These are phyloP conservation scores for Tulasnella sp. DNA, from an alignment of 768 basidiomycete species.

Conservation along the genomic window DNA sequence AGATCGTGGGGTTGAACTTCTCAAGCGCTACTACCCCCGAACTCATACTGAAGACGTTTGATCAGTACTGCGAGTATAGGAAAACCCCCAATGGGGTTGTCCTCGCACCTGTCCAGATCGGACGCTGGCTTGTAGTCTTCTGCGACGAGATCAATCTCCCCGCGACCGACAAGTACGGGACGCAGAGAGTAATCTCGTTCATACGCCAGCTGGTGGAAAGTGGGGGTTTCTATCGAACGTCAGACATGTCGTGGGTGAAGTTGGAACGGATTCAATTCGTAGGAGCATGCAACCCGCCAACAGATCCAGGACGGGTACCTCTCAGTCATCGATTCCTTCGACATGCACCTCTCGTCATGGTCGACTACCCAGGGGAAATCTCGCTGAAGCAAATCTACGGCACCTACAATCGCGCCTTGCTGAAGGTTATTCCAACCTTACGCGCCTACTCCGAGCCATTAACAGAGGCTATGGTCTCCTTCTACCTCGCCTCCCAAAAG, in stretches of 20 bases:
- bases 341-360: slow-evolving; percentile 96
- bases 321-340: slow-evolving; percentile 94
- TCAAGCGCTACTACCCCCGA: slow-evolving; percentile 98
- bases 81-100: slow-evolving; percentile 98
- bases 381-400: slow-evolving; percentile 98
- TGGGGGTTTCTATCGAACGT: slow-evolving; percentile 88
- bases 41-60: slow-evolving; percentile 96
- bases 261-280: slow-evolving; percentile 99
- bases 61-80: slow-evolving; percentile 98
- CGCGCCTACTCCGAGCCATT: slow-evolving; percentile 88
- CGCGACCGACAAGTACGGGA: slow-evolving; percentile 94
- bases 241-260: slow-evolving; percentile 94
- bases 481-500: slow-evolving; percentile 89
- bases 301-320: slow-evolving; percentile 98
- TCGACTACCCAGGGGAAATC: slow-evolving; percentile 95
- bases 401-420: slow-evolving; percentile 89
- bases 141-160: slow-evolving; percentile 99
- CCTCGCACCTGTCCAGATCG: slow-evolving; percentile 86
- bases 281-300: slow-evolving; percentile 97
- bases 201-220: slow-evolving; percentile 91
- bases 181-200: slow-evolving; percentile 97
- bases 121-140: slow-evolving; percentile 98
- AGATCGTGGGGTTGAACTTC: slow-evolving; percentile 97
- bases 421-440: slow-evolving; percentile 91
- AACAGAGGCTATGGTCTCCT: slow-evolving; percentile 93